A percentile compares a stretch with the other conserved stretches of the same genome.
phyloP scores from a whole-genome alignment of 2,329 filamentous ascomycete genomes.

The Hypoxylon sp. region DNA sequence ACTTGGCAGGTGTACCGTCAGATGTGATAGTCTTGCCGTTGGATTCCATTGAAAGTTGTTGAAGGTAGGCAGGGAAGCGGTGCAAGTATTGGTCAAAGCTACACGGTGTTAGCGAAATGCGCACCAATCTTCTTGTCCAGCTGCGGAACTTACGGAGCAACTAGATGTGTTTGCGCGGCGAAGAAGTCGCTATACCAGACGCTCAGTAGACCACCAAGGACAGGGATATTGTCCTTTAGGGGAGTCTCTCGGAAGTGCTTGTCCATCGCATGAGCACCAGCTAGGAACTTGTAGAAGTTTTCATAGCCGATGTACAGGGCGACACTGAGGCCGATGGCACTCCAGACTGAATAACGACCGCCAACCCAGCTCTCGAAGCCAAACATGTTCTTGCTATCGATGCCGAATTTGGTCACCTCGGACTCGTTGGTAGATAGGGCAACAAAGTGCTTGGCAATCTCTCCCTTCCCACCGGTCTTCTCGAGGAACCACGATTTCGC shows the following conservation, averaged over 20 bases:
- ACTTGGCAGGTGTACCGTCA: slow-evolving; percentile 92
- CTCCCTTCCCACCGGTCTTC: slow-evolving; percentile 79
- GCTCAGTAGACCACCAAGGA: slow-evolving; percentile 90
- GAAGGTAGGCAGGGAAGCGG: slow-evolving; percentile 98
- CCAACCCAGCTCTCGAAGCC: slow-evolving; percentile 99
- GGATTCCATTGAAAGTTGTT: slow-evolving; percentile 99
- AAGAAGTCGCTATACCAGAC: slow-evolving; percentile 99
- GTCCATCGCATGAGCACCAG: slow-evolving; percentile 97
- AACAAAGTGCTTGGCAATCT: slow-evolving; percentile 99
- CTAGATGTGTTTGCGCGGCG: slow-evolving; percentile 96
- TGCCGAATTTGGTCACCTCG: slow-evolving; percentile 98
- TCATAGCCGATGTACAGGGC: slow-evolving; percentile 96
- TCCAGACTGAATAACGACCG: slow-evolving; percentile 98
- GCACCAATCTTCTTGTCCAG: not conserved
- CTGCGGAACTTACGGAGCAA: slow-evolving; percentile 82
- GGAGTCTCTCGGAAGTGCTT: slow-evolving; percentile 96
- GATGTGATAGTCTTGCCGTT: slow-evolving; percentile 97
- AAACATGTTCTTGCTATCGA: slow-evolving; percentile 99
- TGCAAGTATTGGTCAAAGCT: slow-evolving; percentile 99
- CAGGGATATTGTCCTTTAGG: slow-evolving; percentile 93
- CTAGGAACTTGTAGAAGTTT: slow-evolving; percentile 97
- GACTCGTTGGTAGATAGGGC: slow-evolving; percentile 95
- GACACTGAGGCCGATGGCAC: slow-evolving; percentile 95
- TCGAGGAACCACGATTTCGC: slow-evolving; percentile 98
- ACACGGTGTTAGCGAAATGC: slow-evolving; percentile 18